Evolutionary conservation across 805 yeast species (phyloP).

Genomic region (Metschnikowia continentalis): DNA sequence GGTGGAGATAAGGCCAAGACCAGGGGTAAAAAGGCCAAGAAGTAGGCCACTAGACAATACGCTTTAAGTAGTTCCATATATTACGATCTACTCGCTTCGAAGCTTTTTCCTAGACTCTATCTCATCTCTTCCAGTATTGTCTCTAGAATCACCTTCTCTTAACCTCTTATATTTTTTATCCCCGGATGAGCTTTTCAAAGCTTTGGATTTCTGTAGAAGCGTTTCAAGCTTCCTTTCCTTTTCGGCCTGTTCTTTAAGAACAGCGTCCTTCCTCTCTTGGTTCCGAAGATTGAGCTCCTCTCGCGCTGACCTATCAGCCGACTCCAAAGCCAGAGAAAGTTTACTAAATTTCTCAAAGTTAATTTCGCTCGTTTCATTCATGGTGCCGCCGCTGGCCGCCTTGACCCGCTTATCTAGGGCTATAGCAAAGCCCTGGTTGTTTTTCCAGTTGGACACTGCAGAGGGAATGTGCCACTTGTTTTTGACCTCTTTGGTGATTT

Average conservation of each 20-base stretch:
- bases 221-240: conserved; percentile 27
- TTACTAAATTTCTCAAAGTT: conserved; percentile 57
- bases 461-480: conserved; percentile 86
- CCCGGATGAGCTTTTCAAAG: conserved; percentile 12
- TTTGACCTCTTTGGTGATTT: conserved; percentile 65
- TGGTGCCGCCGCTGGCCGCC: conserved; percentile 42
- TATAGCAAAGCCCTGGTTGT: conserved; percentile 84
- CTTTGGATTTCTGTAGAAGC: conserved; percentile 26
- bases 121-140: no score
- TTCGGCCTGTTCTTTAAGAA: conserved; percentile 23
- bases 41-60: conserved; percentile 12
- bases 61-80: not conserved
- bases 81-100: no score
- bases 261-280: conserved; percentile 23
- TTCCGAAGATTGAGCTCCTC: conserved; percentile 26
- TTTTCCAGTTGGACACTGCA: conserved; percentile 92
- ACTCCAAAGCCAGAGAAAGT: conserved; percentile 66
- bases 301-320: conserved; percentile 26
- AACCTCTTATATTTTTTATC: not conserved
- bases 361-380: conserved; percentile 31
- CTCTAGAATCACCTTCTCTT: no score
- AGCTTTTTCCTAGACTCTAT: no score
- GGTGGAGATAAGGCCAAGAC: conserved; percentile 41
- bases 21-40: conserved; percentile 16
- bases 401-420: conserved; percentile 69